phyloP scores from a whole-genome alignment of 106 monocot genomes.

The Dioscorea zingiberensis region DNA sequence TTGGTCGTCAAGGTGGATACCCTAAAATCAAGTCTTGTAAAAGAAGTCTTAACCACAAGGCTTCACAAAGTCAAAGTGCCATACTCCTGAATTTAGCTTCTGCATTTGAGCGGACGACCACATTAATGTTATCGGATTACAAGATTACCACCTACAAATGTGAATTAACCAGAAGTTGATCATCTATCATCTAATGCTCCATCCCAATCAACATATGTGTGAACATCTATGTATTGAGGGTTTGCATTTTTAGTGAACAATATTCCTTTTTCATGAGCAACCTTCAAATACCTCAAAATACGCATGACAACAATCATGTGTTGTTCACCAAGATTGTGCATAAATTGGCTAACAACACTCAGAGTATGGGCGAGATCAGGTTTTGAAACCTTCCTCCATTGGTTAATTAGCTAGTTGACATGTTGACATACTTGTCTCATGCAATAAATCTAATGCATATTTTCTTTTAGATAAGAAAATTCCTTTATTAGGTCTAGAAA shows the following conservation, averaged over 20 bases:
- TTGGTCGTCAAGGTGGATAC: no score
- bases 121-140: no score
- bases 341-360: not conserved
- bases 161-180: not conserved
- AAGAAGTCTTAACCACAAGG: no score
- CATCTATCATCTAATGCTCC: not conserved
- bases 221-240: not conserved
- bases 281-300: not conserved
- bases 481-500: not conserved
- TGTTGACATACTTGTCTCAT: conserved; percentile 4
- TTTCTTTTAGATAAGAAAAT: conserved; percentile 7
- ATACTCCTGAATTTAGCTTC: no score
- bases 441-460: conserved; percentile 2
- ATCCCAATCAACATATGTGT: not conserved
- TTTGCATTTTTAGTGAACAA: not conserved
- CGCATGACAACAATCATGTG: not conserved
- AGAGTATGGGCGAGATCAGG: not conserved
- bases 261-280: not conserved
- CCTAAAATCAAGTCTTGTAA: no score
- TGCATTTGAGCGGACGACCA: no score
- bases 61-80: no score
- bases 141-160: not conserved
- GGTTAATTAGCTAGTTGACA: conserved; percentile 10
- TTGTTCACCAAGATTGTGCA: not conserved
- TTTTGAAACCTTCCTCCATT: not conserved